Evolutionary conservation across 78 protist species (phyloP), one percentile per base, ranked within the genome.

Genomic region (Monosiga brevicollis): DNA sequence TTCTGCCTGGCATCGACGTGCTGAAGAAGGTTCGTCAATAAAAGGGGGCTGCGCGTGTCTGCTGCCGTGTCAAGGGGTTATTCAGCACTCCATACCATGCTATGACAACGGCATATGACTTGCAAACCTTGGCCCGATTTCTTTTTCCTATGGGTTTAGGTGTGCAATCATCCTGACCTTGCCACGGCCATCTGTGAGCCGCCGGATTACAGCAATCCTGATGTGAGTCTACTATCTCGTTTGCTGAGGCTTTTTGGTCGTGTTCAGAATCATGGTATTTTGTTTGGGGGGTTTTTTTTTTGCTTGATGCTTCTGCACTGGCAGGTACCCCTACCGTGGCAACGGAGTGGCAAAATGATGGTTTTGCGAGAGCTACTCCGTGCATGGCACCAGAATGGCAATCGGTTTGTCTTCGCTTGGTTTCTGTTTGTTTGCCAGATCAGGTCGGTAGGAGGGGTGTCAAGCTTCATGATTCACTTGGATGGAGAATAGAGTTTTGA

Each of bases 151-250:
- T n/a, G n/a, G n/a, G n/a, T n/a, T n/a, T n/a, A n/a, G n/a, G n/a
- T 98, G 25, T 96, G 98, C 85, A 97, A 96, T 81, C 99, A 98
- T 75, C 98, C 99, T 0, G 93, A 93, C 42, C 84, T 97, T 23
- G 73, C 85, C 62, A 34, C 62, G 62, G 6, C 62, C 29, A 6
- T 49, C 62, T 6, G 29, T 15, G 62, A 49, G 29, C 62, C 62
- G 62, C 62, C 62, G 15, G 62, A 49, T 15, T 49, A 49, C 62
- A n/a, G n/a, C n/a, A n/a, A n/a, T n/a, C n/a, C n/a, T n/a, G n/a
- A n/a, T n/a, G n/a, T n/a, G n/a, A n/a, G n/a, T n/a, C n/a, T n/a
- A n/a, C n/a, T n/a, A n/a, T n/a, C n/a, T n/a, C n/a, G n/a, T n/a
- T n/a, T n/a, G n/a, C n/a, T n/a, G n/a, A n/a, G n/a, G n/a, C n/a